Evolutionary conservation across 1,284 basidiomycete species (phyloP).

Genomic region (Cryptococcus maquisensis): DNA sequence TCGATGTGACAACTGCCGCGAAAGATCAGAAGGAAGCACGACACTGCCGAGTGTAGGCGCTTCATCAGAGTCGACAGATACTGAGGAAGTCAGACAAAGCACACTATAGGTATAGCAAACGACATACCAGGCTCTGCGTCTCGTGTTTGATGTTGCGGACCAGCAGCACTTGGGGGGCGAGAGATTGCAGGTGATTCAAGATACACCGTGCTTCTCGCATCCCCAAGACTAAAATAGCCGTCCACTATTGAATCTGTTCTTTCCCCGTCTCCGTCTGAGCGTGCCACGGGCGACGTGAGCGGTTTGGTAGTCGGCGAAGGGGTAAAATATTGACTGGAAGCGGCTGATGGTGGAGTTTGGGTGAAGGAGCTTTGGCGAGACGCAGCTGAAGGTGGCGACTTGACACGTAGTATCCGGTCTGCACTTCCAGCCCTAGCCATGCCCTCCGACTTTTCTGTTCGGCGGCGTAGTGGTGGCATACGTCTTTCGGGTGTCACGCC

Average conservation of each 20-base stretch:
- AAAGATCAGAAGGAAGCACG: not conserved
- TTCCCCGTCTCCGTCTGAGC: no score
- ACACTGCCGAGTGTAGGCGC: not conserved
- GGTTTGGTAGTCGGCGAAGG: not conserved
- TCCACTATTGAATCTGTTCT: no score
- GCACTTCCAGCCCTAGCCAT: no score
- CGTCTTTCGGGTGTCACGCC: constrained; percentile 10
- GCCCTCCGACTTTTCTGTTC: constrained; percentile 1
- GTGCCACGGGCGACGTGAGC: no score
- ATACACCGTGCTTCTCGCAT: not conserved
- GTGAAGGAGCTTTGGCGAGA: not conserved
- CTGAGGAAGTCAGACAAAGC: not conserved
- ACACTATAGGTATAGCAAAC: not conserved
- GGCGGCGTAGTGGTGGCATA: constrained; percentile 5
- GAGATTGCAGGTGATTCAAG: no score
- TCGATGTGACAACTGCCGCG: not conserved
- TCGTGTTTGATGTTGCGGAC: not conserved
- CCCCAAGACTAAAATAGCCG: not conserved
- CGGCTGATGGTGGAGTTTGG: not conserved
- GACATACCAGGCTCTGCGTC: not conserved
- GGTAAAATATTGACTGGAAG: not conserved
- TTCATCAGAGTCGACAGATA: not conserved
- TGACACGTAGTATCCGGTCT: not conserved
- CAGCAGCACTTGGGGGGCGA: no score
- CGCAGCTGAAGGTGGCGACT: not conserved